These are phyloP conservation scores for Aspergillus nanangensis DNA, from an alignment of 495 filamentous ascomycete species.

Conservation along the genomic window DNA sequence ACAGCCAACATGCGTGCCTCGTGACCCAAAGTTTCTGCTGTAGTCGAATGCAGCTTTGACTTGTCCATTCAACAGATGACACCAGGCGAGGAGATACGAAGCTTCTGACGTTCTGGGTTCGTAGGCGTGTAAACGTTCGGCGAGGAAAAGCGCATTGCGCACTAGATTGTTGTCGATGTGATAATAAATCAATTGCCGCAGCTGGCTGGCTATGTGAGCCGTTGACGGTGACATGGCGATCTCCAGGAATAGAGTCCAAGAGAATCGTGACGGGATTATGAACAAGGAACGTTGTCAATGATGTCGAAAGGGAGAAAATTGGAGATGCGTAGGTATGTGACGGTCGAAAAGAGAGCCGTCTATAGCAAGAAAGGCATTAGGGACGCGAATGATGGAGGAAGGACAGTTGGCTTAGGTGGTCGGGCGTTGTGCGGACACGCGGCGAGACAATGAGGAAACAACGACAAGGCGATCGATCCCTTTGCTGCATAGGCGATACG, in stretches of 20 bases:
- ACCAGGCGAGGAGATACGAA: constrained; percentile 75
- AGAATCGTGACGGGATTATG: constrained; percentile 2
- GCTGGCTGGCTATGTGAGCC: constrained; percentile 64
- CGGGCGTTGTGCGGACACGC: too few relatives aligned
- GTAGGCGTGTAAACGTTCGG: constrained; percentile 77
- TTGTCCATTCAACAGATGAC: constrained; percentile 77
- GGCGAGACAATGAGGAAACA: constrained; percentile 22
- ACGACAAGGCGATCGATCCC: constrained; percentile 16
- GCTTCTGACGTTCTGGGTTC: constrained; percentile 77
- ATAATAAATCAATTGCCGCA: constrained; percentile 85
- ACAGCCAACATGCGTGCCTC: constrained; percentile 76
- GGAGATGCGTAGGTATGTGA: background rate
- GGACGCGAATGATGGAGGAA: background rate
- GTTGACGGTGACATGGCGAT: constrained; percentile 65
- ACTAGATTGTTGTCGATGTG: constrained; percentile 87
- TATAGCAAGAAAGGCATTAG: constrained; percentile 7
- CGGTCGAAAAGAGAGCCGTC: constrained; percentile 3
- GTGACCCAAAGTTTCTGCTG: constrained; percentile 56
- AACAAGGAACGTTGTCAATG: constrained; percentile 7
- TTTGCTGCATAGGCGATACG: constrained; percentile 11
- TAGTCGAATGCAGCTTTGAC: constrained; percentile 69
- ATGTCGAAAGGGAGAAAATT: background rate
- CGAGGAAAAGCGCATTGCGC: constrained; percentile 86
- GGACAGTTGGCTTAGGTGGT: too few relatives aligned
- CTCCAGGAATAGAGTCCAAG: background rate